Conservation (phyloP, 129 eudicot species). For the Flaveria ramosissima region DNA sequence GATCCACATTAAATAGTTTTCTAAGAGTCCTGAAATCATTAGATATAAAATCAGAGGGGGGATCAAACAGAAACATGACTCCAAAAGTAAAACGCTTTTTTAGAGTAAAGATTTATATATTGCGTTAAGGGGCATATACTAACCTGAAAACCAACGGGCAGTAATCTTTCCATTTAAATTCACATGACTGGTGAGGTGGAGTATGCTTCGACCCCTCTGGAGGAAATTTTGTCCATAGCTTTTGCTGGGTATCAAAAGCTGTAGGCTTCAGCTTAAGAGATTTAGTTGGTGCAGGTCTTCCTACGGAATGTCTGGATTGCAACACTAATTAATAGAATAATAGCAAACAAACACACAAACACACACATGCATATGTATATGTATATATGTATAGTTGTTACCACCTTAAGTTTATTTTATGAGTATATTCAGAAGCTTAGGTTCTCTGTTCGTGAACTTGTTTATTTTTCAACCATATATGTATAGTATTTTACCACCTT, state of each 20-base stretch:
- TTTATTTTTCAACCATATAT: background rate
- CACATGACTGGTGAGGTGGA: slow-evolving; percentile 92
- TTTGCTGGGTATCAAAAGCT: slow-evolving; percentile 78
- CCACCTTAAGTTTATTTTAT: background rate
- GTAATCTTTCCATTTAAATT: slow-evolving; percentile 85
- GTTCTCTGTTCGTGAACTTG: background rate
- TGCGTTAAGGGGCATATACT: slow-evolving; percentile 9
- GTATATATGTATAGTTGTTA: background rate
- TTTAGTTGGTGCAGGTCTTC: slow-evolving; percentile 78
- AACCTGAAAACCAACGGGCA: slow-evolving; percentile 91
- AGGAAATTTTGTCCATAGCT: slow-evolving; percentile 86
- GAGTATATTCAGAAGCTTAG: background rate
- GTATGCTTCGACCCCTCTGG: slow-evolving; percentile 83
- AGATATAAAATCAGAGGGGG: background rate
- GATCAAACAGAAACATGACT: background rate
- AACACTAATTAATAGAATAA: slow-evolving; percentile 27
- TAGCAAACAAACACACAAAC: background rate
- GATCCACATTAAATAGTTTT: slow-evolving; percentile 83
- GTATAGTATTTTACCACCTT: background rate
- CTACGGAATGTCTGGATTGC: slow-evolving; percentile 76
- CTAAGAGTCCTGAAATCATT: slow-evolving; percentile 72
- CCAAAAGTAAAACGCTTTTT: background rate
- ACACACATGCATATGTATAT: background rate
- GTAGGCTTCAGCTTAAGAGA: slow-evolving; percentile 67
- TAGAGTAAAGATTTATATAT: background rate